Base-by-base conservation (phyloP, 805 yeast genomes). In the Groenewaldozyma tartarivorans region DNA sequence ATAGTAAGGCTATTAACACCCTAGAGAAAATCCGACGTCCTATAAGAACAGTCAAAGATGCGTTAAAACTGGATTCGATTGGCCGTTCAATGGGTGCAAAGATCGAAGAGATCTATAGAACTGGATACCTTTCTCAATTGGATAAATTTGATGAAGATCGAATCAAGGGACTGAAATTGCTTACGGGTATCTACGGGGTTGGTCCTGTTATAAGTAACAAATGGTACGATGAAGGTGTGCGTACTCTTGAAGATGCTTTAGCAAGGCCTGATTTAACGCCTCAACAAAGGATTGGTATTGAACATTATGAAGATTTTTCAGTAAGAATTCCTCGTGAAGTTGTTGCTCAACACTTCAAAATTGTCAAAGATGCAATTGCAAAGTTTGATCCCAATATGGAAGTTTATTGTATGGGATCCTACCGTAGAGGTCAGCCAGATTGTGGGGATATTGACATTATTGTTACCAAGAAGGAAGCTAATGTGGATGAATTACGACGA, bases 401-500 rank as follows among this genome's bases (percentile, higher is more conserved):
- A 22, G 46, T 64, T 4, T 49, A 60, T 5, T 59, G 71, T 31
- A 68, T 68, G 66, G 80, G 80, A 2, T 71, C 77, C 4, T 75
- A 69, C 51, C 57, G 74, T 26, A 61, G 81, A 17, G 77, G 75
- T 2, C 50, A 60, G n/a, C 35, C 44, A 3, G 52, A 52, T 4
- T 68, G 72, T 44, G 77, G 78, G 1, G 81, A 75, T 48, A 64
- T 75, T 30, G 81, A 75, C 51, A 61, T 72, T 33, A 56, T 75
- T 19, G 40, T 75, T 3, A 68, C 73, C 22, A 62, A 54, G 19
- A 40, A 56, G 13, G 60, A 53, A 3, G 56, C 59, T 1, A 47
- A 57, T 3, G 50, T 56, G n/a, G 43, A 46, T 2, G 52, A 52
- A 2, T 29, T 62, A 29, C 42, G 45, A 15, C 43, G 36, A 1